Evolutionary conservation across 2,329 filamentous ascomycete genomes (phyloP).

Genomic region (Stenocarpella maydis): DNA sequence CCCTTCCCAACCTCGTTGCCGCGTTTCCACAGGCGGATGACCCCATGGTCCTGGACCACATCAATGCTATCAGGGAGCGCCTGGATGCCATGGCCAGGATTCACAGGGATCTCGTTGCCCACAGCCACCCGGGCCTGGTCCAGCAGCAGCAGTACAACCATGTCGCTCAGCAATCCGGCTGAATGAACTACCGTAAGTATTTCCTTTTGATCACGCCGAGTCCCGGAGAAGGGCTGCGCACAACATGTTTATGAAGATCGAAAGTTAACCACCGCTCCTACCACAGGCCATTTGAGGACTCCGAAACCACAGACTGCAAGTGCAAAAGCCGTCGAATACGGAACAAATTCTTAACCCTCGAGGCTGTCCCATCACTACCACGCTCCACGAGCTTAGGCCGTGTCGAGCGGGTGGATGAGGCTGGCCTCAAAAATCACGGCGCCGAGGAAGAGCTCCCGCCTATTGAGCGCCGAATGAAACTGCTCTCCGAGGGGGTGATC

Average conservation of each 20-base stretch:
- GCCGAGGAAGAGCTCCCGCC: neutral
- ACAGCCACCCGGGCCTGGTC: slow-evolving; percentile 44
- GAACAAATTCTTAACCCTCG: neutral
- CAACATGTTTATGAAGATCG: no score
- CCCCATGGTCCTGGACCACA: slow-evolving; percentile 60
- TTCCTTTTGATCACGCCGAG: neutral
- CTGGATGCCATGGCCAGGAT: slow-evolving; percentile 63
- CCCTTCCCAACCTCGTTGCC: slow-evolving; percentile 66
- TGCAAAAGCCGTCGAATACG: slow-evolving; percentile 21
- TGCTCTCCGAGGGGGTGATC: neutral
- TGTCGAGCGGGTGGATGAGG: slow-evolving; percentile 22
- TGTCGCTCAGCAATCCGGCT: slow-evolving; percentile 48
- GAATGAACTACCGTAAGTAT: slow-evolving; percentile 44
- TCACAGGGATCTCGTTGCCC: slow-evolving; percentile 47
- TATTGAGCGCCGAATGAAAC: neutral
- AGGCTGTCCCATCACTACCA: neutral
- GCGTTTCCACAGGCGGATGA: slow-evolving; percentile 59
- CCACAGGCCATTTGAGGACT: neutral
- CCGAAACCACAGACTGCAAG: slow-evolving; percentile 21
- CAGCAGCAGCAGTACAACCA: slow-evolving; percentile 47
- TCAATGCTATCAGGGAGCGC: slow-evolving; percentile 59
- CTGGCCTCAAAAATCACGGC: neutral
- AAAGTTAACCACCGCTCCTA: neutral
- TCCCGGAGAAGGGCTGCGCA: no score
- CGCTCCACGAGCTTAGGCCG: slow-evolving; percentile 13